phyloP scores from a whole-genome alignment of 352 stramenopile genomes.

The Phytophthora cactorum region DNA sequence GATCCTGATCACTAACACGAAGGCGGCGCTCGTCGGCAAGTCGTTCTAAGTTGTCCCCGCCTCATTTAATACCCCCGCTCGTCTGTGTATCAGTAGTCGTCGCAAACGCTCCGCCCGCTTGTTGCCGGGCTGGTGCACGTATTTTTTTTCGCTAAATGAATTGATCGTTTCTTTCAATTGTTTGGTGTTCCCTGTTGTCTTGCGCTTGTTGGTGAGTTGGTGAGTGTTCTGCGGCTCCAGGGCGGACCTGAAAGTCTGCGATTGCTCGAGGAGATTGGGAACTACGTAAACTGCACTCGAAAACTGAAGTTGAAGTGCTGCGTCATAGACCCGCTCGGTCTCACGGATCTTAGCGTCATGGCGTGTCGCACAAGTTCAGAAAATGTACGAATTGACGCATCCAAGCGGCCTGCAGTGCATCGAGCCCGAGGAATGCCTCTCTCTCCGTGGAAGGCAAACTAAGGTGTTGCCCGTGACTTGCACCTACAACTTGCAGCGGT shows the following conservation, averaged over 20 bases:
- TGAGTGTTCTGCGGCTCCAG: constrained; percentile 20
- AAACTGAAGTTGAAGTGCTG: constrained; percentile 21
- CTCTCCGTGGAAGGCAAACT: too few species aligned
- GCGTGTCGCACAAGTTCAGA: constrained; percentile 32
- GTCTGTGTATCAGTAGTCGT: constrained; percentile 37
- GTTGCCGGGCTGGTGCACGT: constrained; percentile 55
- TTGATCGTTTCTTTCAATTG: constrained; percentile 19
- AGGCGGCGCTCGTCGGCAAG: constrained; percentile 72
- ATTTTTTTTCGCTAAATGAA: constrained; percentile 24
- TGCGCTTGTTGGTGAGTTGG: not conserved
- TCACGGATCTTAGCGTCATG: constrained; percentile 14
- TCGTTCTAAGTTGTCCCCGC: constrained; percentile 59
- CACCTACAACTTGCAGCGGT: constrained; percentile 7
- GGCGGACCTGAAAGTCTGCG: constrained; percentile 14
- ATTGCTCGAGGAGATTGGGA: not conserved
- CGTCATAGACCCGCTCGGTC: constrained; percentile 15
- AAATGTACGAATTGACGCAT: constrained; percentile 5
- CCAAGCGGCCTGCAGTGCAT: too few species aligned
- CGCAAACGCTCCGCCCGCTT: constrained; percentile 59
- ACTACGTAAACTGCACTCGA: constrained; percentile 6
- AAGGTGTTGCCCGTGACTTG: too few species aligned
- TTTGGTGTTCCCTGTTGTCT: constrained; percentile 3
- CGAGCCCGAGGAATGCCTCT: too few species aligned
- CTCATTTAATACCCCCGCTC: constrained; percentile 48
- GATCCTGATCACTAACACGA: constrained; percentile 91